Percentiles rank a stretch among this genome's conserved stretches.
Conservation (phyloP, 805 yeast genomes). For the Candida hungchunana region DNA sequence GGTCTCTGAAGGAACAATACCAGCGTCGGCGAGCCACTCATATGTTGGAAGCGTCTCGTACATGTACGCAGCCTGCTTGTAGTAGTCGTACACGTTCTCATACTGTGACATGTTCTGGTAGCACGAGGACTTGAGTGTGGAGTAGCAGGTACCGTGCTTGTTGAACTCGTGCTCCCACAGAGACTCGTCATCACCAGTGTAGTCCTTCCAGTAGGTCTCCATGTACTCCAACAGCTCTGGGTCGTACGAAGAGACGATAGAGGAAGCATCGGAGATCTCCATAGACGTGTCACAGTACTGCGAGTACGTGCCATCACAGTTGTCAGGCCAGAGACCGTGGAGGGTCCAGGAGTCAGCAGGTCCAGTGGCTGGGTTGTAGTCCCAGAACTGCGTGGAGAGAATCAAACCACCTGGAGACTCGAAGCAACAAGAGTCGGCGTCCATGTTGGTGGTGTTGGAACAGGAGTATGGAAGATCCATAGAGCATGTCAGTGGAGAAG, state of each 20-base stretch:
- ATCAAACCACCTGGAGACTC: constrained; percentile 87
- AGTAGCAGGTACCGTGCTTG: constrained; percentile 21
- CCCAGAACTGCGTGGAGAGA: constrained; percentile 90
- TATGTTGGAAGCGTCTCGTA: constrained; percentile 13
- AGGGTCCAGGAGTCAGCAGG: constrained; percentile 68
- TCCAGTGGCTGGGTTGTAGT: constrained; percentile 70
- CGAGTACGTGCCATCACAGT: constrained; percentile 75
- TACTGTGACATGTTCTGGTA: constrained; percentile 6
- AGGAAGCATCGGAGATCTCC: constrained; percentile 43
- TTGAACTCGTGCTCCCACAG: constrained; percentile 21
- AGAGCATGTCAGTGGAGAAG: too few relatives aligned
- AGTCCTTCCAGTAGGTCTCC: constrained; percentile 67
- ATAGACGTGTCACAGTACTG: constrained; percentile 69
- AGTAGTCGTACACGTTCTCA: constrained; percentile 14
- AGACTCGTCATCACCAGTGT: constrained; percentile 50
- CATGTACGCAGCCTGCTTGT: constrained; percentile 10
- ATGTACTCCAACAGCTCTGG: constrained; percentile 50
- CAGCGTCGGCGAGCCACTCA: constrained; percentile 17
- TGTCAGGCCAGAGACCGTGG: constrained; percentile 89
- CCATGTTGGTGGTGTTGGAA: constrained; percentile 46
- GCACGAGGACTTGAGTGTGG: constrained; percentile 16
- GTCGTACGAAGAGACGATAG: constrained; percentile 31
- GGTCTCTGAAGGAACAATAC: constrained; percentile 14
- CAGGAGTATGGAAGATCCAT: constrained; percentile 57
- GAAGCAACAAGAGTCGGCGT: constrained; percentile 67